phyloP scores from a whole-genome alignment of 1,139 yeast species.

The Diutina sp. region DNA sequence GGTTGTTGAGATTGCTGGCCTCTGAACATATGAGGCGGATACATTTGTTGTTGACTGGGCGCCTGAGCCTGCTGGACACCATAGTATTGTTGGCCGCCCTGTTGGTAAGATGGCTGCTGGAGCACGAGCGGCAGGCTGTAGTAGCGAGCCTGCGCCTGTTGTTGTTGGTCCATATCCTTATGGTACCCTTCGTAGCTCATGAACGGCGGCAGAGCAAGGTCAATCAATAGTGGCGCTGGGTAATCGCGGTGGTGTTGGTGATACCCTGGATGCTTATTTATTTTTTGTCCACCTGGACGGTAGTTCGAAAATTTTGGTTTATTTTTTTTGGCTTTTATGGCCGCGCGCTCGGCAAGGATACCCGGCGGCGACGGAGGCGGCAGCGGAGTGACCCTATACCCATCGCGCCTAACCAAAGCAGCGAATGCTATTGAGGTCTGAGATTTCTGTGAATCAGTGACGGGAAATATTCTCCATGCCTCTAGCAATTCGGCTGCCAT shows the following conservation, averaged over 20 bases:
- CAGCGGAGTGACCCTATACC: not conserved
- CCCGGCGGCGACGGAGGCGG: not conserved
- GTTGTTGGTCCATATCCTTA: not conserved
- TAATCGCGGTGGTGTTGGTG: not conserved
- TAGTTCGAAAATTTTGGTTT: not conserved
- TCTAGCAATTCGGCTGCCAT: too few relatives aligned
- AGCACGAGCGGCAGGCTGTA: constrained; percentile 12
- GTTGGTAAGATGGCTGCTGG: constrained; percentile 11
- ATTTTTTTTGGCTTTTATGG: not conserved
- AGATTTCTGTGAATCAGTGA: too few relatives aligned
- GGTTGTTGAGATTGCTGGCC: constrained; percentile 9
- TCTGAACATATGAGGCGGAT: constrained; percentile 9
- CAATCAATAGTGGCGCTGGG: not conserved
- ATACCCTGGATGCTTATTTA: not conserved
- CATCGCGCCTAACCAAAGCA: not conserved
- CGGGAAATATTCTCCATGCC: too few relatives aligned
- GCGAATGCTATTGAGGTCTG: not conserved
- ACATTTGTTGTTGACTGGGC: constrained; percentile 7
- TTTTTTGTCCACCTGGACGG: not conserved
- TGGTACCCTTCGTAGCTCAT: constrained; percentile 2
- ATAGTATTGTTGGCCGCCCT: constrained; percentile 7
- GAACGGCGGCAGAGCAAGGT: not conserved
- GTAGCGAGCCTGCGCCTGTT: constrained; percentile 9
- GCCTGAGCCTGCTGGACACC: constrained; percentile 8
- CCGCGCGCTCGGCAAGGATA: not conserved